Conservation (phyloP, 768 basidiomycete genomes). For the Tephrocybe sp. region DNA sequence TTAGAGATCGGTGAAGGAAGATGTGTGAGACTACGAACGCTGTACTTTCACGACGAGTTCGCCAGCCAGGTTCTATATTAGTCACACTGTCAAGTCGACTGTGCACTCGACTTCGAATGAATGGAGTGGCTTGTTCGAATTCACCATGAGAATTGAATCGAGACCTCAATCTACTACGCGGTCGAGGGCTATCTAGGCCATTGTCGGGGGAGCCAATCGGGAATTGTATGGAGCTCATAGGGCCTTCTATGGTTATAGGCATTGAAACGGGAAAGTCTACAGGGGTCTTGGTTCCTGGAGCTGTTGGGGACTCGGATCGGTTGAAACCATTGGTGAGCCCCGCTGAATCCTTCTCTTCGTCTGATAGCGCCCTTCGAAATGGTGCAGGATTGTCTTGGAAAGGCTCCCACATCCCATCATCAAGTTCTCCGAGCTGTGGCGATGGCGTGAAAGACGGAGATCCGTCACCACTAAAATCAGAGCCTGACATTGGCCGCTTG, state of each 20-base stretch:
- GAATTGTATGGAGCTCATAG: conserved; percentile 76
- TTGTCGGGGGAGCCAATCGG: conserved; percentile 78
- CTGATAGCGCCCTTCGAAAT: conserved; percentile 69
- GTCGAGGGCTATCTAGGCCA: conserved; percentile 54
- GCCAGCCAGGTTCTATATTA: conserved; percentile 72
- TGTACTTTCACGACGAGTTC: conserved; percentile 84
- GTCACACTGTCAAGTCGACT: conserved; percentile 64
- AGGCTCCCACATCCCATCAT: conserved; percentile 46
- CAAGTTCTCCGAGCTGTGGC: conserved; percentile 33
- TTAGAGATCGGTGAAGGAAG: not conserved
- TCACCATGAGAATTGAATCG: conserved; percentile 74
- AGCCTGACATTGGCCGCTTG: conserved; percentile 50
- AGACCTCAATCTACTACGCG: conserved; percentile 48
- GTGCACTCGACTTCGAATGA: conserved; percentile 81
- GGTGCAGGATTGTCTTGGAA: conserved; percentile 62
- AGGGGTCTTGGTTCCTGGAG: conserved; percentile 46
- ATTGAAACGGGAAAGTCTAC: conserved; percentile 56
- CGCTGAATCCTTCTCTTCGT: conserved; percentile 68
- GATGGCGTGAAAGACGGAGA: conserved; percentile 51
- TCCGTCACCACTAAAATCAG: conserved; percentile 50
- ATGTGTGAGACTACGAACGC: conserved; percentile 54
- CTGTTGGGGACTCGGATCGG: conserved; percentile 42
- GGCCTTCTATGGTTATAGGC: conserved; percentile 49
- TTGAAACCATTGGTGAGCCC: conserved; percentile 39
- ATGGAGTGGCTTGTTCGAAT: conserved; percentile 69